Evolutionary conservation across 2,329 filamentous ascomycete species (phyloP).

Genomic region (Phyllosticta paracitricarpa): DNA sequence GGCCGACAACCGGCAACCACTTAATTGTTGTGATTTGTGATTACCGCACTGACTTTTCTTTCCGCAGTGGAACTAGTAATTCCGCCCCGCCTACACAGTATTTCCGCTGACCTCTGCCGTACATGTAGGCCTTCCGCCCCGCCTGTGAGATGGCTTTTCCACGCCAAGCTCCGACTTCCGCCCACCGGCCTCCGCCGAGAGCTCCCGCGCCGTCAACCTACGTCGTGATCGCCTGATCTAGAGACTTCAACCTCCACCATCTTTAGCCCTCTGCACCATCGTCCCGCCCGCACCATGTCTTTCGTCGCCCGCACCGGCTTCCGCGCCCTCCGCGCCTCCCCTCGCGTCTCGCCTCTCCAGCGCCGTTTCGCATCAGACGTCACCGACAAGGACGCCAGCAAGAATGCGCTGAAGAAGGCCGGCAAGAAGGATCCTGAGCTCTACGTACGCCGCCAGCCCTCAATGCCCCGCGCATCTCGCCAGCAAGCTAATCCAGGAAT

Average conservation of each 20-base stretch:
- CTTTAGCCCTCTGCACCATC: constrained; percentile 11
- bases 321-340: constrained; percentile 31
- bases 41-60: too few relatives aligned
- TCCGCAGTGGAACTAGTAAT: too few relatives aligned
- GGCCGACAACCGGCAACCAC: too few relatives aligned
- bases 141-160: too few relatives aligned
- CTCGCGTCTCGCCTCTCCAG: constrained; percentile 31
- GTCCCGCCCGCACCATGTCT: constrained; percentile 28
- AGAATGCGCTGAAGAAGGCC: constrained; percentile 47
- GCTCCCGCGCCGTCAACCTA: background rate
- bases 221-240: background rate
- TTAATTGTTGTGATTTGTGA: too few relatives aligned
- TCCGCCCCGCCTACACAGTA: too few relatives aligned
- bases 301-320: constrained; percentile 37
- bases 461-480: constrained; percentile 12
- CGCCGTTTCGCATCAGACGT: constrained; percentile 17
- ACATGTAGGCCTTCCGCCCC: too few relatives aligned
- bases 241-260: background rate
- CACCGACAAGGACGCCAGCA: constrained; percentile 37
- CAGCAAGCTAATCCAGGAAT: background rate
- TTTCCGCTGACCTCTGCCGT: too few relatives aligned
- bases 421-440: constrained; percentile 65
- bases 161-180: constrained; percentile 1
- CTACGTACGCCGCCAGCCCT: constrained; percentile 46
- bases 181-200: background rate